phyloP scores from a whole-genome alignment of 768 basidiomycete species.

The Leccinum disarticulatum region DNA sequence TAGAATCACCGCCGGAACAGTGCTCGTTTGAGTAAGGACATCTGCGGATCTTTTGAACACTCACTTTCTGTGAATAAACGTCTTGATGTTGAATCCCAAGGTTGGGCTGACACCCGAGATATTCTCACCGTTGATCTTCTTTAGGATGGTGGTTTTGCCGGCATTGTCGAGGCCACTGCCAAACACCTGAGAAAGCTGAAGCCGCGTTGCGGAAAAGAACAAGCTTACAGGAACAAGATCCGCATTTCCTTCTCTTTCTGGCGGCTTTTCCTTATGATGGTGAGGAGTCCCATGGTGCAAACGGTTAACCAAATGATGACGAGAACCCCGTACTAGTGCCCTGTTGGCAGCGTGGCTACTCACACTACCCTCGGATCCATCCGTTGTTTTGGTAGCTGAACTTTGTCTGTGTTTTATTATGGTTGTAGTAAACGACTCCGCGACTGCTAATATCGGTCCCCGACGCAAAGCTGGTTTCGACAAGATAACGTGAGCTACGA shows the following conservation, averaged over 20 bases:
- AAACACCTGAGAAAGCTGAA: slow-evolving; percentile 19
- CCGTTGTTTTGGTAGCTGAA: not conserved
- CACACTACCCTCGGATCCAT: not conserved
- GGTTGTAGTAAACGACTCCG: not conserved
- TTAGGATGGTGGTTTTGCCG: slow-evolving; percentile 97
- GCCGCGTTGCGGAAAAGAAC: slow-evolving; percentile 5
- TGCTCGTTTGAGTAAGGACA: slow-evolving; percentile 18
- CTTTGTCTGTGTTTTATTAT: not conserved
- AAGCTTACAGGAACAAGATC: slow-evolving; percentile 81
- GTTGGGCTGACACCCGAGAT: slow-evolving; percentile 88
- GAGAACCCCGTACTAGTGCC: not conserved
- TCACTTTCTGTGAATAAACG: slow-evolving; percentile 87
- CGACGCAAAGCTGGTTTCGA: slow-evolving; percentile 13
- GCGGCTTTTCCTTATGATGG: slow-evolving; percentile 94
- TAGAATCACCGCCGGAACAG: slow-evolving; percentile 27
- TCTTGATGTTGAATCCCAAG: slow-evolving; percentile 98
- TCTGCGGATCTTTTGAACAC: slow-evolving; percentile 27
- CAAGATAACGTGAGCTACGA: slow-evolving; percentile 13
- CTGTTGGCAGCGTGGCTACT: not conserved
- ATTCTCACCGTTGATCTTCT: slow-evolving; percentile 92
- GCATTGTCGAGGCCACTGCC: slow-evolving; percentile 94
- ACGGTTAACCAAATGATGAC: not conserved
- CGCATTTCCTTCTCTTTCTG: slow-evolving; percentile 97
- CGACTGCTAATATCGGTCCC: slow-evolving; percentile 10
- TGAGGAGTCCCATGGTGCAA: slow-evolving; percentile 81